Evolutionary conservation across 2,329 filamentous ascomycete genomes (phyloP).

Genomic region (Lachnellula subtilissima): DNA sequence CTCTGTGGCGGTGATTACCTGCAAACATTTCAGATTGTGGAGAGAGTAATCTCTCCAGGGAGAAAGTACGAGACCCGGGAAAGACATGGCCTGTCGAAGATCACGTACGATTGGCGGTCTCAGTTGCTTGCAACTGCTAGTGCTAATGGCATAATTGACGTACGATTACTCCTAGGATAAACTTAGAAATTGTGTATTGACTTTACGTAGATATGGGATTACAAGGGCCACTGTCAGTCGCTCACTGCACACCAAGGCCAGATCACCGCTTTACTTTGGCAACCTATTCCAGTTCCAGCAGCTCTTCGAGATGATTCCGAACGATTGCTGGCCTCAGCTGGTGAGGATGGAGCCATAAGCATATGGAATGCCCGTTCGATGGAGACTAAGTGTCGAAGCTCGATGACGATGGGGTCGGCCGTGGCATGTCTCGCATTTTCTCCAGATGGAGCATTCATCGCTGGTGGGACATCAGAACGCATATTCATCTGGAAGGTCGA

Average conservation of each 20-base stretch:
- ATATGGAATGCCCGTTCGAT: conserved; percentile 56
- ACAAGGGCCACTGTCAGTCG: conserved; percentile 47
- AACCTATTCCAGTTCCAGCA: conserved; percentile 43
- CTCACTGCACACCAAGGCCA: conserved; percentile 55
- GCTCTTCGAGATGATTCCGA: conserved; percentile 40
- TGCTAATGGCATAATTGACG: conserved; percentile 55
- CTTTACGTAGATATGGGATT: conserved; percentile 37
- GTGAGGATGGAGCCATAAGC: conserved; percentile 57
- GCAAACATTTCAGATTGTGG: conserved; percentile 43
- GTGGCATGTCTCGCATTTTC: conserved; percentile 58
- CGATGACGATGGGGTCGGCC: conserved; percentile 55
- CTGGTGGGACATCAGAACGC: conserved; percentile 53
- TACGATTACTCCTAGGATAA: conserved; percentile 34
- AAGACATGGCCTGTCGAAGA: conserved; percentile 50
- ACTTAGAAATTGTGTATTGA: neutral
- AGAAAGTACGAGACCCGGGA: conserved; percentile 49
- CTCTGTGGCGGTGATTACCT: conserved; percentile 54
- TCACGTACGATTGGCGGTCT: conserved; percentile 52
- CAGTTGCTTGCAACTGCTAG: conserved; percentile 54
- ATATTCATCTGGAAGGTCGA: conserved; percentile 63
- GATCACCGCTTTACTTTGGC: conserved; percentile 57
- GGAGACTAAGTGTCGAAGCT: conserved; percentile 53
- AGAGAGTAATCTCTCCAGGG: conserved; percentile 41
- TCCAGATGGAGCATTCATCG: conserved; percentile 58
- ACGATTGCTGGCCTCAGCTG: conserved; percentile 52